Evolutionary conservation across 352 stramenopile species (phyloP).

Genomic region (Phytopythium delawarense): DNA sequence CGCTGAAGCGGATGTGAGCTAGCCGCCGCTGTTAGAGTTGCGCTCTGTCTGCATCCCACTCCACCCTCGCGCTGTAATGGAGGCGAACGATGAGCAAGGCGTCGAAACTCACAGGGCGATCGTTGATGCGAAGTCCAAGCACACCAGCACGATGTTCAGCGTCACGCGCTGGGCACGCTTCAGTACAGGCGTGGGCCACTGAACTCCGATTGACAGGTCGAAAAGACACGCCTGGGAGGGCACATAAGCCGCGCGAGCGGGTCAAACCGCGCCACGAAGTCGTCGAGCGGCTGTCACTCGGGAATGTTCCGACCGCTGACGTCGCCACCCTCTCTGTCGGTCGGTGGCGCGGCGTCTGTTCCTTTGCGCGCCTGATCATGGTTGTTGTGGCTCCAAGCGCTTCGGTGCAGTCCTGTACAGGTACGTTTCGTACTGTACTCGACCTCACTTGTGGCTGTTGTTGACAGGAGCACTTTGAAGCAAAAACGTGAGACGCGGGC

Average conservation of each 20-base stretch:
- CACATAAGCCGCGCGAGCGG: neutral
- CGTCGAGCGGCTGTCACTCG: neutral
- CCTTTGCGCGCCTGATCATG: no score
- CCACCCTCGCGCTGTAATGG: neutral
- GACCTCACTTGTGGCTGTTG: neutral
- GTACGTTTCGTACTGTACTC: neutral
- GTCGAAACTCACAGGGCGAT: neutral
- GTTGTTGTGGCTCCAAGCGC: no score
- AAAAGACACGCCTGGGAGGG: neutral
- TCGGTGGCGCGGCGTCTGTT: no score
- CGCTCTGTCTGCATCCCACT: neutral
- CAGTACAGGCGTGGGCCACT: no score
- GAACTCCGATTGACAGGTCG: neutral
- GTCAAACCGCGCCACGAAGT: neutral
- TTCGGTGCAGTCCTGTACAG: no score
- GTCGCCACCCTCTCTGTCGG: neutral
- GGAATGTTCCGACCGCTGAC: neutral
- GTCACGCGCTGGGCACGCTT: no score
- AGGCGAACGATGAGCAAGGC: neutral
- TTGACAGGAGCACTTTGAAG: neutral
- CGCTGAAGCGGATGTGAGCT: neutral
- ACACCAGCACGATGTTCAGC: neutral
- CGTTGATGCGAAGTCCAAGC: neutral
- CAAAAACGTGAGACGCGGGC: constrained; percentile 5
- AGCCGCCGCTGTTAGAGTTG: neutral